Evolutionary conservation across 768 basidiomycete genomes (phyloP), one percentile per base, ranked within the genome.

Genomic region (Lentinula aciculospora): DNA sequence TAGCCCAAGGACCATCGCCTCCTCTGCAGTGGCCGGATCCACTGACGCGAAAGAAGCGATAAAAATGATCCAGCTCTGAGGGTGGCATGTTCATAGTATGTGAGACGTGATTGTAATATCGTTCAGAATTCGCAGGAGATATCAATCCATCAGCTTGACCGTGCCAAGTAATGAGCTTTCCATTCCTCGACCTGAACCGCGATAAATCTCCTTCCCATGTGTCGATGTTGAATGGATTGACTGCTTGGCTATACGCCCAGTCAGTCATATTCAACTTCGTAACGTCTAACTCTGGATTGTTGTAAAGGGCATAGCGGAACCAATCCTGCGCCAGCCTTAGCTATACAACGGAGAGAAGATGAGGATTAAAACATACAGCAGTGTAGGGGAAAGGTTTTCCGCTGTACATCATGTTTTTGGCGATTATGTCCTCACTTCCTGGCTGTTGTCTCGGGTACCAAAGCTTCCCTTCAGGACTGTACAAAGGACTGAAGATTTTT

Each of bases 31-130:
- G 66, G 23, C 51, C 51, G 64, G 63, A 63, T 25, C 66, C 66
- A 12, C 64, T 63, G 15, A 64, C 56, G 25, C 62, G 46, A 60
- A 66, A 66, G 42, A 66, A 59, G 12, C 66, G 59, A 53, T 65
- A 66, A 48, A 63, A 66, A 13, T 61, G 58, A 61, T 66, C 64
- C 21, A 63, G 42, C 6, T 58, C 60, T 17, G 48, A 31, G 19
- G 32, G 51, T 3, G 56, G 56, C 17, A 55, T 39, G 31, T 53
- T 62, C 57, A 65, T 63, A 12, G 62, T 57, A 31, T 59, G 39
- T 17, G 64, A 57, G 19, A 66, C 58, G 32, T 62, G 61, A 50
- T 58, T 51, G 44, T 63, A 62, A 19, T 58, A 57, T 48, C 59
- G 44, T 31, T 62, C 57, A 13, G 61, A 62, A 48, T 61, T 64